phyloP scores from a whole-genome alignment of 352 stramenopile species.

The Plasmopara halstedii region DNA sequence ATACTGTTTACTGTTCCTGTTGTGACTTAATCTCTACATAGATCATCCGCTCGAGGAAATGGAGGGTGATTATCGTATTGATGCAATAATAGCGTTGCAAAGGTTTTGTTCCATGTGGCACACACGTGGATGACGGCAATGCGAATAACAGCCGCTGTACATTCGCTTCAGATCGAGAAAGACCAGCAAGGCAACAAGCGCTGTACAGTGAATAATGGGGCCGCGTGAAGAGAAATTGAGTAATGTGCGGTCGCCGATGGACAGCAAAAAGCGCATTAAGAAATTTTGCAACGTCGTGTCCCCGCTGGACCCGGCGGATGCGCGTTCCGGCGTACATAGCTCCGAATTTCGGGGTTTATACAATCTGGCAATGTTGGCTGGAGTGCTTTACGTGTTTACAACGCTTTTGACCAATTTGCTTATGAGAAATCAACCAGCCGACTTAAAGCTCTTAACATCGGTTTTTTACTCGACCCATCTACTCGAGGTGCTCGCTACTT shows the following conservation, averaged over 20 bases:
- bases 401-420: slow-evolving; percentile 50
- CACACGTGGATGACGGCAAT: neutral
- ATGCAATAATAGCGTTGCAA: neutral
- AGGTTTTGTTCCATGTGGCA: neutral
- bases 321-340: slow-evolving; percentile 56
- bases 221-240: slow-evolving; percentile 9
- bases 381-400: slow-evolving; percentile 54
- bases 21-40: no score
- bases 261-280: slow-evolving; percentile 34
- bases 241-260: slow-evolving; percentile 11
- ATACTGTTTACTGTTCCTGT: no score
- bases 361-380: slow-evolving; percentile 63
- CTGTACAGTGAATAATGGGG: slow-evolving; percentile 1
- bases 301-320: slow-evolving; percentile 56
- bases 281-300: slow-evolving; percentile 57
- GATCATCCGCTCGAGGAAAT: no score
- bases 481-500: slow-evolving; percentile 60
- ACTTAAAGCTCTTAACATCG: slow-evolving; percentile 46
- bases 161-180: slow-evolving; percentile 16
- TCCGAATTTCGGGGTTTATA: slow-evolving; percentile 74
- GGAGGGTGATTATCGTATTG: no score
- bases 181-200: neutral
- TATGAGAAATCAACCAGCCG: slow-evolving; percentile 37
- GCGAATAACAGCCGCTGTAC: slow-evolving; percentile 9
- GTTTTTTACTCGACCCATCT: slow-evolving; percentile 73